A percentile compares a stretch with the other conserved stretches of the same genome.
Evolutionary conservation across 306 rosid species (phyloP).

Genomic region (Pyrus pyrifolia): DNA sequence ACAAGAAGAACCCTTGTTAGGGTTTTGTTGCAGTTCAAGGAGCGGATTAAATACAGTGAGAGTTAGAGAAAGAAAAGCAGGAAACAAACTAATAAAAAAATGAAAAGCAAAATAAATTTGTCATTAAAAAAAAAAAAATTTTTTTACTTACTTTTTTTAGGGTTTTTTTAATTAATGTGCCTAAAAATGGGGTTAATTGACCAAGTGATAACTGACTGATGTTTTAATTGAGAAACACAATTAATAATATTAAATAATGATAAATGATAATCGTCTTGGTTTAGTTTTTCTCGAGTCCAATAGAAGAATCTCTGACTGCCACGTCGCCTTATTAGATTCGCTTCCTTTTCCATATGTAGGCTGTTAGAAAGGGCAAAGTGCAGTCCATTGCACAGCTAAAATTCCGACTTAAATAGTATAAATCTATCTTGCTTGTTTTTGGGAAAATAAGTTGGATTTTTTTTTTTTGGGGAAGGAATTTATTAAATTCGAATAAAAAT

Average conservation of each 20-base stretch:
- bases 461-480: too few species aligned
- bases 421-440: too few species aligned
- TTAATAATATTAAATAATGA: background rate
- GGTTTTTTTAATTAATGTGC: slow-evolving; percentile 2
- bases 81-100: background rate
- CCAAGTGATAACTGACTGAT: slow-evolving; percentile 48
- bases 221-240: background rate
- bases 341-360: background rate
- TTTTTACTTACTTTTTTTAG: background rate
- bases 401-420: background rate
- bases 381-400: background rate
- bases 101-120: background rate
- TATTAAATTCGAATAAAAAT: too few species aligned
- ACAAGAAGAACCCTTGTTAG: slow-evolving; percentile 82
- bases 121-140: background rate
- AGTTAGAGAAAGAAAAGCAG: slow-evolving; percentile 3
- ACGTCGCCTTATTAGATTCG: slow-evolving; percentile 19
- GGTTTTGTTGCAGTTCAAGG: slow-evolving; percentile 62
- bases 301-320: slow-evolving; percentile 10
- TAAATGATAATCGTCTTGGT: slow-evolving; percentile 1
- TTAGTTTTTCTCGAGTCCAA: background rate
- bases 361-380: background rate
- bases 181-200: slow-evolving; percentile 44
- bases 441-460: background rate
- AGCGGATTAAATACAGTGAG: slow-evolving; percentile 55